Base-by-base conservation (phyloP, 768 basidiomycete genomes). In the Russula virescens region DNA sequence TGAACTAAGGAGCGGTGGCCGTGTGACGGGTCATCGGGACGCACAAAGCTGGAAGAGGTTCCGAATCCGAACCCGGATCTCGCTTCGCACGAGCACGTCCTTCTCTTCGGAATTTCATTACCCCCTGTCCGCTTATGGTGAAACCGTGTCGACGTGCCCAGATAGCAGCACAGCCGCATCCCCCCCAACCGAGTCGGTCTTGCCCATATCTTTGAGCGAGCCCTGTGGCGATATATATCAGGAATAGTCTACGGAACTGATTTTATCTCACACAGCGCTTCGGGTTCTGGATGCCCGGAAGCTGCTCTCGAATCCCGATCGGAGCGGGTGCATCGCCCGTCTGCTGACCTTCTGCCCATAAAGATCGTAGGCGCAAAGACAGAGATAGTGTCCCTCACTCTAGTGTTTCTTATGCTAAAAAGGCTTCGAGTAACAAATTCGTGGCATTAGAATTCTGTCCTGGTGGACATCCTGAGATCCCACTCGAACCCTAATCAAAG, bases 401-500 rank as follows among this genome's bases (percentile, higher is more conserved):
- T 8, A 31, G 31, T 8, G 2, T 35, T 25, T 47, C 61, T 23
- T 50, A 63, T 34, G 51, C 18, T 46, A 34, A 54, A n/a, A 11
- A 42, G 28, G 51, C 46, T 34, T 62, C 13, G 28, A 19, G n/a
- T 21, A 46, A 52, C 50, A 54, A 64, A 48, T 46, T 50, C 52
- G 34, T 66, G 64, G 34, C 55, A 66, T 65, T 65, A 59, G 42
- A 66, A 54, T 58, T 51, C 54, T 34, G 42, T 40, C 50, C 46
- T 28, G 47, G 52, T 54, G 62, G 63, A 58, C 31, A 64, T 65
- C 65, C 65, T 64, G 49, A 56, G 54, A 60, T 26, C 61, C 65
- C 65, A 54, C 47, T 21, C 10, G 28, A 51, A 55, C 47, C 49
- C 51, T 9, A 64, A 65, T 57, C 48, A 45, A 43, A 57, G 55